phyloP scores from a whole-genome alignment of 2,329 filamentous ascomycete genomes.

The Fusarium pseudograminearum region DNA sequence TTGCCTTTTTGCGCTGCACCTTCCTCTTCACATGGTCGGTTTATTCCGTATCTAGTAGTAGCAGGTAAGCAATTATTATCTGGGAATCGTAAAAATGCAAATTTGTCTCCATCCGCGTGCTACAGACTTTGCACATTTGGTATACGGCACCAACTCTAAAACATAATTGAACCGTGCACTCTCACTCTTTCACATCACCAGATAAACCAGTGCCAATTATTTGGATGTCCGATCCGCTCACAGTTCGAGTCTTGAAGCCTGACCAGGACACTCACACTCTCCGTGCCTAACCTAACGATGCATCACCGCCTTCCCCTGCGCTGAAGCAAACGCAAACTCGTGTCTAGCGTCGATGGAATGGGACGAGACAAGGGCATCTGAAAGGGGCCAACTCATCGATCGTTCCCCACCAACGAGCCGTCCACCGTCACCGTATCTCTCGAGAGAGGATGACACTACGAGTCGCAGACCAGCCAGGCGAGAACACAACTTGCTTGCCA shows the following conservation, averaged over 20 bases:
- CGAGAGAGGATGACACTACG: constrained; percentile 43
- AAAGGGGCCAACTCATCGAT: constrained; percentile 50
- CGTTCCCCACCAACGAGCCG: constrained; percentile 45
- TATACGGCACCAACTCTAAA: constrained; percentile 11
- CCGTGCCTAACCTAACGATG: constrained; percentile 48
- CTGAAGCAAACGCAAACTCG: constrained; percentile 41
- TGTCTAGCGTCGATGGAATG: constrained; percentile 46
- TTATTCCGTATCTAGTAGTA: too few relatives aligned
- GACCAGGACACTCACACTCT: constrained; percentile 38
- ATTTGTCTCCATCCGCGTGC: constrained; percentile 19
- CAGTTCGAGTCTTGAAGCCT: constrained; percentile 41
- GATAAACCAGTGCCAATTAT: constrained; percentile 9
- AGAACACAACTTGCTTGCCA: constrained; percentile 18
- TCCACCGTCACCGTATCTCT: constrained; percentile 49
- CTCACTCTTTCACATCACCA: constrained; percentile 26
- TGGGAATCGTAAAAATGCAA: neutral
- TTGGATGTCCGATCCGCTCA: constrained; percentile 20
- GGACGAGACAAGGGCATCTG: constrained; percentile 47
- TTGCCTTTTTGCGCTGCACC: constrained; percentile 15
- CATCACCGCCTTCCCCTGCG: constrained; percentile 46
- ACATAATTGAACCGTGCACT: constrained; percentile 15
- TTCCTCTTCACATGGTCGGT: neutral
- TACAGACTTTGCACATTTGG: constrained; percentile 6
- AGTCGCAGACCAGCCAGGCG: constrained; percentile 33
- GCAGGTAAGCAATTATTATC: neutral